phyloP scores from a whole-genome alignment of 768 basidiomycete genomes.

The Cyclocybe aegerita region DNA sequence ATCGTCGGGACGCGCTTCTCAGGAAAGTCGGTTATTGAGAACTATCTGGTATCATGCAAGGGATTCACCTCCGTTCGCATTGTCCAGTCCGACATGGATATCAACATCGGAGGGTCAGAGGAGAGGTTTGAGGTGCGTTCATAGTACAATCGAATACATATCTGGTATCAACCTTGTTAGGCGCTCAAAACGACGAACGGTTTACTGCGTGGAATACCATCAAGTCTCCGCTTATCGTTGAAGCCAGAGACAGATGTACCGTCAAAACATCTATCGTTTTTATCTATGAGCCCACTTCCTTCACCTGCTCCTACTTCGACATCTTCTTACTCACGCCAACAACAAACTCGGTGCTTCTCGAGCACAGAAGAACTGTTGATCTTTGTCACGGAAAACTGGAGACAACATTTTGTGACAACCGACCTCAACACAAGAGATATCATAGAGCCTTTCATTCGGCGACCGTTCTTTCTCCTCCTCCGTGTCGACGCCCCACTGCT shows the following conservation, averaged over 20 bases:
- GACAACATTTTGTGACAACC: conserved; percentile 74
- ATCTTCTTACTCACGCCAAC: conserved; percentile 7
- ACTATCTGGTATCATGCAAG: conserved; percentile 57
- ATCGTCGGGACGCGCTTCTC: conserved; percentile 63
- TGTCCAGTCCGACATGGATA: conserved; percentile 15
- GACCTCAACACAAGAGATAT: conserved; percentile 57
- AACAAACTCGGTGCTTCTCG: conserved; percentile 36
- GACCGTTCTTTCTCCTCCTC: conserved; percentile 90
- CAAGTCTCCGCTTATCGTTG: conserved; percentile 1
- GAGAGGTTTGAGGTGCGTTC: conserved; percentile 17
- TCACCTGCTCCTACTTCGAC: conserved; percentile 24
- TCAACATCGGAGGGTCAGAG: conserved; percentile 12
- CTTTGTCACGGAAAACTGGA: conserved; percentile 83
- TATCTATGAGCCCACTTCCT: conserved; percentile 34
- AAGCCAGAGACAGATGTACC: conserved; percentile 8
- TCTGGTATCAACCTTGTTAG: background rate
- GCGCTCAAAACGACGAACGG: conserved; percentile 2
- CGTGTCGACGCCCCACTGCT: conserved; percentile 80
- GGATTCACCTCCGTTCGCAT: conserved; percentile 56
- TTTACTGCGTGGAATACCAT: background rate
- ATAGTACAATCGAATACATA: background rate
- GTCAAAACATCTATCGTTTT: conserved; percentile 37
- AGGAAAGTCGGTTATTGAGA: conserved; percentile 59
- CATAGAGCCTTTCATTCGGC: conserved; percentile 70
- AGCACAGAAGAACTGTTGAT: conserved; percentile 58